phyloP scores from a whole-genome alignment of 805 yeast genomes.

The Monosporozyma servazzii region DNA sequence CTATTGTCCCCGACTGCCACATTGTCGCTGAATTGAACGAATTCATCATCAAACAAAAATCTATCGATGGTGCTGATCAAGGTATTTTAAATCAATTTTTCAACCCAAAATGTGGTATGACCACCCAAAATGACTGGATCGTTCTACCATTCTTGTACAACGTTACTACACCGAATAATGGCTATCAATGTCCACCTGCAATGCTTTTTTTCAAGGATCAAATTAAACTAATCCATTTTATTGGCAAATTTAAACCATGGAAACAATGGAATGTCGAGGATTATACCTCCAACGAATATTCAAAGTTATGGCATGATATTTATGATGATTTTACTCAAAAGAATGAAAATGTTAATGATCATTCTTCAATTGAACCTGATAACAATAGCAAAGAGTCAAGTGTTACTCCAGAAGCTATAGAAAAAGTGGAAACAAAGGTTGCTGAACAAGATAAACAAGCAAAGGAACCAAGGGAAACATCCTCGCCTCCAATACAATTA shows the following conservation, averaged over 20 bases:
- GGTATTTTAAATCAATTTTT: conserved; percentile 78
- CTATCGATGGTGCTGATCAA: conserved; percentile 89
- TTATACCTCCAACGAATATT: conserved; percentile 7
- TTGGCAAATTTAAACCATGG: conserved; percentile 60
- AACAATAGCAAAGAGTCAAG: not conserved
- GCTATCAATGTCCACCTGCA: conserved; percentile 70
- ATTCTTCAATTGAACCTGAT: not conserved
- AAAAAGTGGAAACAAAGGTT: not conserved
- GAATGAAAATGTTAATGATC: not conserved
- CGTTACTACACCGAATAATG: conserved; percentile 59
- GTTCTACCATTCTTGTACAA: conserved; percentile 74
- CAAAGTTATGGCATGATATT: conserved; percentile 12
- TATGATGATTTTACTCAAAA: conserved; percentile 11
- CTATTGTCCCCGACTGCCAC: conserved; percentile 42
- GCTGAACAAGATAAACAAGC: not conserved
- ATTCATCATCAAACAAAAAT: conserved; percentile 21
- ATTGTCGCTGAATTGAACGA: conserved; percentile 36
- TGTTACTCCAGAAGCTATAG: not conserved
- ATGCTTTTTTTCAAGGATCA: conserved; percentile 40
- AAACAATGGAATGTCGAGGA: conserved; percentile 11
- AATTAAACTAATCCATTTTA: conserved; percentile 50
- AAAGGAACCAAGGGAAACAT: not conserved
- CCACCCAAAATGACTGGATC: conserved; percentile 40
- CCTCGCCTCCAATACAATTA: conserved; percentile 2
- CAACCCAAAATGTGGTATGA: conserved; percentile 20